Percentiles rank a stretch among this genome's conserved stretches.
phyloP scores from a whole-genome alignment of 345 rosid genomes.

The Reutealis trisperma region DNA sequence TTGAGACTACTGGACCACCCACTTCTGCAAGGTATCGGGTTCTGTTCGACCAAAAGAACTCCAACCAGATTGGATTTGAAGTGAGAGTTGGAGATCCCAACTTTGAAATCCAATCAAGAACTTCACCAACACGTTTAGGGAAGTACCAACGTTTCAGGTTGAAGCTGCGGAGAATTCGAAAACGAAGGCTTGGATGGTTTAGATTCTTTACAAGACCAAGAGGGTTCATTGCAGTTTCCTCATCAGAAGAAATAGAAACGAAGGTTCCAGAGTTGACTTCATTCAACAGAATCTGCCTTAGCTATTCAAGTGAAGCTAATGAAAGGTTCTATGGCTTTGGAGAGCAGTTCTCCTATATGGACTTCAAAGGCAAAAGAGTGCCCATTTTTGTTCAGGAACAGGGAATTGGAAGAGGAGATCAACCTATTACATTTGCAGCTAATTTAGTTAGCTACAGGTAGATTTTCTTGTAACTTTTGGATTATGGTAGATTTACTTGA shows the following conservation, averaged over 20 bases:
- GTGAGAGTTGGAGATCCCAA: conserved; percentile 46
- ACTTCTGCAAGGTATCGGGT: conserved; percentile 51
- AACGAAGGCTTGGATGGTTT: conserved; percentile 36
- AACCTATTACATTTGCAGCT: conserved; percentile 70
- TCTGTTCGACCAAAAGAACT: conserved; percentile 49
- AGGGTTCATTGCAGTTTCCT: conserved; percentile 38
- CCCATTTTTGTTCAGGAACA: conserved; percentile 80
- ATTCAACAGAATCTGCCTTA: conserved; percentile 55
- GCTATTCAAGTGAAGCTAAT: conserved; percentile 55
- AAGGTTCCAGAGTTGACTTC: conserved; percentile 29
- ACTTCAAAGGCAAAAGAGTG: conserved; percentile 69
- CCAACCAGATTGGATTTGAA: conserved; percentile 51
- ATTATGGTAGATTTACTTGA: background rate
- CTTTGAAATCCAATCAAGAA: conserved; percentile 18
- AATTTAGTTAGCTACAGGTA: conserved; percentile 78
- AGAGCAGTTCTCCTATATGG: conserved; percentile 73
- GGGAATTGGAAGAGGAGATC: conserved; percentile 84
- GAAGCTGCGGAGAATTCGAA: conserved; percentile 35
- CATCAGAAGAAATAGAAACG: conserved; percentile 38
- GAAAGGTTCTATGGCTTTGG: conserved; percentile 72
- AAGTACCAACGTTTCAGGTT: conserved; percentile 30
- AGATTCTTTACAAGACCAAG: conserved; percentile 38
- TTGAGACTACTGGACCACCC: conserved; percentile 19
- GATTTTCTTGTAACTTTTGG: background rate
- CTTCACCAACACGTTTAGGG: conserved; percentile 21